A percentile compares a stretch with the other conserved stretches of the same genome.
Conservation (phyloP, 805 yeast genomes). For the Candida golubevii region DNA sequence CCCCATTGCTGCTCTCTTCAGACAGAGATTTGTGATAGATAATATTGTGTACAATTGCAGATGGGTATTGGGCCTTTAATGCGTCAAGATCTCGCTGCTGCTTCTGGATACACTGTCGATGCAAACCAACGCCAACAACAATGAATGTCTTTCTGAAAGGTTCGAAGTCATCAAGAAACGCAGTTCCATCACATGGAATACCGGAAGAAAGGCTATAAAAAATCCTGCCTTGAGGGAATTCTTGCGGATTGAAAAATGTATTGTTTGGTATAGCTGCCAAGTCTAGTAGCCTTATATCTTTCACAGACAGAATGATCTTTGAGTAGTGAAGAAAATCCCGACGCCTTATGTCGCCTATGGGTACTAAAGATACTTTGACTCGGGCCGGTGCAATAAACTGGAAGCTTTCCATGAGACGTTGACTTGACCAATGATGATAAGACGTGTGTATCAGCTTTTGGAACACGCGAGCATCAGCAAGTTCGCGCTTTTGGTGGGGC, state of each 20-base stretch:
- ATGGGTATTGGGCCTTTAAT: conserved; percentile 45
- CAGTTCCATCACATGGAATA: conserved; percentile 49
- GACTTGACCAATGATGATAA: no score
- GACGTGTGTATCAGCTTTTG: no score
- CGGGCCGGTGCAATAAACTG: conserved; percentile 61
- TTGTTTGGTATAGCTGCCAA: conserved; percentile 54
- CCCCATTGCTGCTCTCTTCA: background rate
- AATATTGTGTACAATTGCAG: conserved; percentile 50
- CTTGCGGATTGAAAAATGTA: conserved; percentile 72
- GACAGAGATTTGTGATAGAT: conserved; percentile 52
- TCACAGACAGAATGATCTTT: conserved; percentile 40
- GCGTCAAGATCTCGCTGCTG: conserved; percentile 5
- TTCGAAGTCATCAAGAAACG: conserved; percentile 81
- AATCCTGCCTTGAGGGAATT: conserved; percentile 74
- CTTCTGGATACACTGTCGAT: conserved; percentile 12
- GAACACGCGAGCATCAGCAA: no score
- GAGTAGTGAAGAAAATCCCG: conserved; percentile 42
- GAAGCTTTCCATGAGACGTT: conserved; percentile 21
- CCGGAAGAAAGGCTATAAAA: conserved; percentile 51
- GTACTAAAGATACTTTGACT: conserved; percentile 64
- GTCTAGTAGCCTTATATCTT: conserved; percentile 71
- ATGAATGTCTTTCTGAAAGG: conserved; percentile 78
- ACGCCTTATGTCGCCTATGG: conserved; percentile 48
- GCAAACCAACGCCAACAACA: conserved; percentile 44
- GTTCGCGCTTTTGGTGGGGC: no score